Evolutionary conservation across 805 yeast species (phyloP).

Genomic region (Starmerella potacharoeniae): DNA sequence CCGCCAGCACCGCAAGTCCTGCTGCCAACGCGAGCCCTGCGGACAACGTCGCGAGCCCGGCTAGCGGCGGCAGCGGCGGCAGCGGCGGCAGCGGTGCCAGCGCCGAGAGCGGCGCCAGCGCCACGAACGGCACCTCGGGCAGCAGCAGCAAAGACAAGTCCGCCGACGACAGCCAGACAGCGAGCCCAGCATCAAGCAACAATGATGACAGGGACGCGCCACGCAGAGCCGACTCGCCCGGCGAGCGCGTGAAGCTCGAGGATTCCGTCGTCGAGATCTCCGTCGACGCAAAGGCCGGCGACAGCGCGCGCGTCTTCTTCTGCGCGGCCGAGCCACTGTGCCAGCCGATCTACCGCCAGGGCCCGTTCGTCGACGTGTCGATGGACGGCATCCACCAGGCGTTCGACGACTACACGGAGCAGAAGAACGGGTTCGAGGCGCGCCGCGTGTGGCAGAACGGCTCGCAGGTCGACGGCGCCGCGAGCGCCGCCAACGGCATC

Average conservation of each 20-base stretch:
- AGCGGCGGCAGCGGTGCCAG: no score
- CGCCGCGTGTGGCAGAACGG: constrained; percentile 11
- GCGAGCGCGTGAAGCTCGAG: background rate
- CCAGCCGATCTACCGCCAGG: constrained; percentile 24
- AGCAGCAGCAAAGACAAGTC: background rate
- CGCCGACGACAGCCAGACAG: background rate
- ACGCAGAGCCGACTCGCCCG: no score
- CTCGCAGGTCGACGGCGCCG: background rate
- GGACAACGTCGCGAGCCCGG: no score
- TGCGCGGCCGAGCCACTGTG: constrained; percentile 21
- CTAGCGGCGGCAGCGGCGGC: no score
- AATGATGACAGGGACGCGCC: no score
- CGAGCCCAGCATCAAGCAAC: no score
- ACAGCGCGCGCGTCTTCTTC: constrained; percentile 9
- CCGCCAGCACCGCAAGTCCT: background rate
- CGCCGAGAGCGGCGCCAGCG: no score
- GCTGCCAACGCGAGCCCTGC: background rate
- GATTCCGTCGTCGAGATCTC: background rate
- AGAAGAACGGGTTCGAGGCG: constrained; percentile 22
- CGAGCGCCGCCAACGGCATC: background rate
- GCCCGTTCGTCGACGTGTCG: constrained; percentile 24
- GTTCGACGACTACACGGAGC: constrained; percentile 19
- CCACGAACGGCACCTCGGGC: no score
- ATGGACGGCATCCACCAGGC: constrained; percentile 23
- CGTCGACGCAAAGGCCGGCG: constrained; percentile 2